These are phyloP conservation scores for Talaromyces sp. DNA, from an alignment of 2,329 filamentous ascomycete species.

Conservation along the genomic window DNA sequence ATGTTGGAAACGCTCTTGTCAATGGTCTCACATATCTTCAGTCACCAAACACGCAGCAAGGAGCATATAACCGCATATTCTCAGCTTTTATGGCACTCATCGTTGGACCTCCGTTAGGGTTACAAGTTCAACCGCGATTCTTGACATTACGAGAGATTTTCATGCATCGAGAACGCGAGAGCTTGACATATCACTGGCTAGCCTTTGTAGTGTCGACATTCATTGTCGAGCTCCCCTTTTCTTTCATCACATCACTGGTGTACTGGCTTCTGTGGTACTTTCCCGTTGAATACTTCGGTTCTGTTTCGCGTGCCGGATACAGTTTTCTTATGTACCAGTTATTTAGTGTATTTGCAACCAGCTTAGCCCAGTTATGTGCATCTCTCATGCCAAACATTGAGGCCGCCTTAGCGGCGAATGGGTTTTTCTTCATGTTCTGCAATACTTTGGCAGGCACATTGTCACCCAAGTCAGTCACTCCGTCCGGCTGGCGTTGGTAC, in stretches of 20 bases:
- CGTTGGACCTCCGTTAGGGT: constrained; percentile 1
- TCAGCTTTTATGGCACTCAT: constrained; percentile 2
- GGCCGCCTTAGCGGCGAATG: constrained; percentile 73
- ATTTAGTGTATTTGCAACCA: constrained; percentile 61
- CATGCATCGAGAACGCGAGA: constrained; percentile 17
- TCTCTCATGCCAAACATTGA: constrained; percentile 71
- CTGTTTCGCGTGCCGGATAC: constrained; percentile 66
- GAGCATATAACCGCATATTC: neutral
- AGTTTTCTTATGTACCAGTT: constrained; percentile 81
- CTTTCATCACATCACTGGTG: constrained; percentile 66
- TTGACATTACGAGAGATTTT: constrained; percentile 17
- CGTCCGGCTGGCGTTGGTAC: constrained; percentile 73
- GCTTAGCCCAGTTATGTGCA: constrained; percentile 64
- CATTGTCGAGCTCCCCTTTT: constrained; percentile 15
- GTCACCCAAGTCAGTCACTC: constrained; percentile 70
- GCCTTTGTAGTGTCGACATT: constrained; percentile 16
- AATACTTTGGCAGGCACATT: constrained; percentile 80
- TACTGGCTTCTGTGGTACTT: constrained; percentile 82
- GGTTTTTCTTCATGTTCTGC: constrained; percentile 75
- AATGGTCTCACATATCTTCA: constrained; percentile 16
- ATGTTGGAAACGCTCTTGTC: constrained; percentile 14
- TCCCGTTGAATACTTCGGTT: constrained; percentile 66
- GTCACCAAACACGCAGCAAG: neutral
- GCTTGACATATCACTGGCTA: constrained; percentile 19
- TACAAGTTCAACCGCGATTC: constrained; percentile 20